A percentile compares a stretch with the other conserved stretches of the same genome.
phyloP scores from a whole-genome alignment of 73 alveolate genomes.

The Tetrahymena malaccensis region DNA sequence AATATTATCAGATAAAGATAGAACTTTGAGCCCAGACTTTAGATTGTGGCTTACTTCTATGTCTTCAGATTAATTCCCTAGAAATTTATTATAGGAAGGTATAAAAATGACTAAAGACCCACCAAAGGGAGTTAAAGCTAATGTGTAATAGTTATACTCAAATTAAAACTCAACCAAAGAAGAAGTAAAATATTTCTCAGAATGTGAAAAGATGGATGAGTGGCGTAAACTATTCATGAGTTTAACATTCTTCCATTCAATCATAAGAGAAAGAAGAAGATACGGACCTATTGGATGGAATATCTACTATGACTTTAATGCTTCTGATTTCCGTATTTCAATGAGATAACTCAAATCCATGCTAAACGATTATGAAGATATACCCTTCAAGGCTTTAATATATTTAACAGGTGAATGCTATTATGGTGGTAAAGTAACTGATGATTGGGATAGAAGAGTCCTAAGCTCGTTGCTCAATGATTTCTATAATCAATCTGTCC shows the following conservation, averaged over 20 bases:
- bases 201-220: slow-evolving; percentile 56
- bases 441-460: slow-evolving; percentile 95
- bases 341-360: slow-evolving; percentile 75
- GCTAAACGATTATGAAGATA: slow-evolving; percentile 71
- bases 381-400: slow-evolving; percentile 88
- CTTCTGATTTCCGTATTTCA: slow-evolving; percentile 85
- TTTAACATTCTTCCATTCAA: slow-evolving; percentile 86
- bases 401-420: slow-evolving; percentile 91
- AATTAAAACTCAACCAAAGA: slow-evolving; percentile 54
- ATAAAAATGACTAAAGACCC: slow-evolving; percentile 88
- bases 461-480: slow-evolving; percentile 73
- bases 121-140: slow-evolving; percentile 81
- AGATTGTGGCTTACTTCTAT: slow-evolving; percentile 94
- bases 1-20: slow-evolving; percentile 28
- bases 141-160: slow-evolving; percentile 61
- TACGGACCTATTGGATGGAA: slow-evolving; percentile 99
- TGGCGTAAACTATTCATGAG: slow-evolving; percentile 58
- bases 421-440: slow-evolving; percentile 98
- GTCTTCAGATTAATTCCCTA: slow-evolving; percentile 93
- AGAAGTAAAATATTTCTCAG: slow-evolving; percentile 60
- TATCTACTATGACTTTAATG: slow-evolving; percentile 81
- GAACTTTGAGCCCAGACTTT: slow-evolving; percentile 76
- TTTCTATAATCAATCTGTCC: slow-evolving; percentile 64
- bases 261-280: slow-evolving; percentile 90
- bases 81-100: slow-evolving; percentile 86